Evolutionary conservation across 345 rosid genomes (phyloP), one percentile per base, ranked within the genome.

Genomic region (Eucalyptus sp.): DNA sequence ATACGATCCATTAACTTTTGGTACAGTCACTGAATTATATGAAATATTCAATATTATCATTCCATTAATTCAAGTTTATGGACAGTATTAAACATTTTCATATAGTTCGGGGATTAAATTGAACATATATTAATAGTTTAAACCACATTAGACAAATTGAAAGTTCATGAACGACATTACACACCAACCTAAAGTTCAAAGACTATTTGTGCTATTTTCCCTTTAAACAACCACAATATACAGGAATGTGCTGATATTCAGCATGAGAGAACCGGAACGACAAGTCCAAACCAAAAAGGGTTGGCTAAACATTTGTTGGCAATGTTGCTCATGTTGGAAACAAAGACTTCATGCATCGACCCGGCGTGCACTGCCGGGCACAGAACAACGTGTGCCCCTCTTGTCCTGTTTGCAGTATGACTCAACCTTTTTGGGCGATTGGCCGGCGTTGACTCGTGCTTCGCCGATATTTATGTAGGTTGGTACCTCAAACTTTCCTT

Each of bases 111-210:
- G 62, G 6, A 56, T 10, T 56, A 56, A 10, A 24, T 10, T 56
- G 29, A 56, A 56, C 3, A 56, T 56, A 10, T 56, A 56, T 56
- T 2, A 56, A 56, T 56, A 56, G 13, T 56, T 56, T 56, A 56
- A 25, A 56, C 0, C 62, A 24, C 2, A 24, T 56, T 20, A 52
- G 58, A 18, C 4, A 52, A 52, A 52, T 24, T 56, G 62, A 56
- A 56, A 56, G 6, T 24, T 56, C 2, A 24, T 0, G 4, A 25
- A 56, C 0, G 3, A 56, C 29, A 10, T 56, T 56, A 24, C 12
- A 56, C 6, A 24, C 13, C 4, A 24, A 56, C 12, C 12, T 24
- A 56, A 56, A 56, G 29, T 24, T 56, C 13, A 56, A 9, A 56
- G 29, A 56, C 6, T 56, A 56, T 56, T 56, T 24, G 6, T 56